Base-by-base conservation (phyloP, 257 asterid species). In the Ligustrum vulgare region DNA sequence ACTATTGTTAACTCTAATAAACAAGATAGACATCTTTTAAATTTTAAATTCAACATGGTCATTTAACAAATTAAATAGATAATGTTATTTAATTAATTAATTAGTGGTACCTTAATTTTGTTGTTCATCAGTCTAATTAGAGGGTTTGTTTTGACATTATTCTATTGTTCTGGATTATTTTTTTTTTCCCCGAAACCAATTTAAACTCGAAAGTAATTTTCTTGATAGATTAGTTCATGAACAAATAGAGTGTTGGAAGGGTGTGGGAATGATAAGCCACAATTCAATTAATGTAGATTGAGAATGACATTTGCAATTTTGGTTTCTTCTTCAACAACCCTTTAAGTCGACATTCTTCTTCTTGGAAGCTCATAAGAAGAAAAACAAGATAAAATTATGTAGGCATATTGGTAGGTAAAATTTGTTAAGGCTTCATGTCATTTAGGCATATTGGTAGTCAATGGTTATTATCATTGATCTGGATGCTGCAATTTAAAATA, bases 231-330 rank as follows among this genome's bases (percentile, higher is more conserved):
- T 8, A 41, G 43, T 43, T 43, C 39, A 12, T 12, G 51, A 43
- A 1, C 13, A 35, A 67, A 25, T 45, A 70, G 2, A 70, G 63
- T 0, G 31, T 28, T 3, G 31, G 32, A 11, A 37, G 34, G 1
- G 16, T 16, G 60, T 56, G 35, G 20, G 60, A 20, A 16, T 56
- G 74, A 47, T n/a, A n/a, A n/a, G n/a, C n/a, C n/a, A n/a, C 73
- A 37, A 18, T 15, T 51, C 28, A 67, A 36, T 4, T 20, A 25
- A 35, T 62, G 75, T 56, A 76, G 75, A 33, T 68, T 35, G 63
- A 75, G 37, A 69, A 54, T 75, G 79, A 76, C 75, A 22, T 51
- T 35, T 16, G 16, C 11, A 35, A 16, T 58, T 5, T 32, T 34
- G 41, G 70, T 37, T 73, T 60, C 65, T 20, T 51, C 20, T 15